Evolutionary conservation across 2,329 filamentous ascomycete species (phyloP).

Genomic region (Colletotrichum caudatum): DNA sequence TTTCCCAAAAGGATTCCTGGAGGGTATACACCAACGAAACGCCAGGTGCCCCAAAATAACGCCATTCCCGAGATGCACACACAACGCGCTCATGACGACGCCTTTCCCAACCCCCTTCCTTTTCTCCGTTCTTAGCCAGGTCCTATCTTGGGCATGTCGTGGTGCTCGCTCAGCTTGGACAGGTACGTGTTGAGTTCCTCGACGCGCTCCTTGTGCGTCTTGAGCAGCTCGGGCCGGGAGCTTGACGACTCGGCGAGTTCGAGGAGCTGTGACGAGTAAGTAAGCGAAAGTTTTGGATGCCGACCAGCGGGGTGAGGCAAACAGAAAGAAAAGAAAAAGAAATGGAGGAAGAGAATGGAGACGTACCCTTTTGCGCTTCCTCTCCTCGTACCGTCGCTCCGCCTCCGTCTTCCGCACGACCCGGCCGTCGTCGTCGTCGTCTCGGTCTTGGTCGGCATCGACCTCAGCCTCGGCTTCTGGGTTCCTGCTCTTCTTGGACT

Average conservation of each 20-base stretch:
- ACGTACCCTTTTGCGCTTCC: conserved; percentile 81
- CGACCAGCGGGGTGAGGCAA: background rate
- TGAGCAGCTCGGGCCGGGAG: conserved; percentile 80
- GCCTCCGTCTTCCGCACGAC: conserved; percentile 80
- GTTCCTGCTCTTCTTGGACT: conserved; percentile 45
- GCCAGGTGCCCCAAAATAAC: background rate
- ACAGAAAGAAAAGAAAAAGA: background rate
- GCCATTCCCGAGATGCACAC: conserved; percentile 10
- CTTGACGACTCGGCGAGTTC: conserved; percentile 75
- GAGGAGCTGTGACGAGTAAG: conserved; percentile 70
- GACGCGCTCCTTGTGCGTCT: conserved; percentile 96
- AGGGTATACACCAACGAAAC: conserved; percentile 12
- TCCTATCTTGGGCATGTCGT: conserved; percentile 87
- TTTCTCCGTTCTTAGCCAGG: conserved; percentile 58
- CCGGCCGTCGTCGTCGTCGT: conserved; percentile 47
- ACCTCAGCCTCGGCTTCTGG: conserved; percentile 47
- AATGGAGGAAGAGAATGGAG: background rate
- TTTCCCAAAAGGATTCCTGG: background rate
- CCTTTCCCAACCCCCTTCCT: background rate
- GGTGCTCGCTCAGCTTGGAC: conserved; percentile 92
- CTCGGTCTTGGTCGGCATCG: conserved; percentile 44
- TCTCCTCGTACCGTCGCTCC: conserved; percentile 84
- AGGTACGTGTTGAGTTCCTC: conserved; percentile 96
- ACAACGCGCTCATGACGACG: background rate
- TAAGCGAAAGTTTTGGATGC: background rate